A percentile compares a stretch with the other conserved stretches of the same genome.
Conservation (phyloP, 805 yeast genomes). For the Candida nonsorbophila region DNA sequence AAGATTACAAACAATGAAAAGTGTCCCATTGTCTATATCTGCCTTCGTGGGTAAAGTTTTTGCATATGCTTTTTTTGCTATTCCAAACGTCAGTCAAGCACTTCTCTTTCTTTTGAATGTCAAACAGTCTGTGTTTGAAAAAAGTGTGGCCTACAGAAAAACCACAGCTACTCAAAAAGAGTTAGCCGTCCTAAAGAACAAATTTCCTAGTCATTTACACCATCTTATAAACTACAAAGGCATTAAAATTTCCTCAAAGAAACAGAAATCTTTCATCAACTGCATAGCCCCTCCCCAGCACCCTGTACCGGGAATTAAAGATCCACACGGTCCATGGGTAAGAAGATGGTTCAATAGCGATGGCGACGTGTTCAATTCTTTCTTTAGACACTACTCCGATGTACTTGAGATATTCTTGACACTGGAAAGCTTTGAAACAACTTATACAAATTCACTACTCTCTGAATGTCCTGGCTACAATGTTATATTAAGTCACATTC, state of each 20-base stretch:
- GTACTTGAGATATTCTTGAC: slow-evolving; percentile 12
- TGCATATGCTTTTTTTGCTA: slow-evolving; percentile 54
- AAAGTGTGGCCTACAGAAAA: slow-evolving; percentile 1
- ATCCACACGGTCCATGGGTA: slow-evolving; percentile 61
- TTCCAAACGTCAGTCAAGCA: slow-evolving; percentile 54
- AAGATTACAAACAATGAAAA: slow-evolving; percentile 42
- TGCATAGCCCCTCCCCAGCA: slow-evolving; percentile 35
- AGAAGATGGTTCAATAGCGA: slow-evolving; percentile 55
- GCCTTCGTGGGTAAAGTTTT: slow-evolving; percentile 70
- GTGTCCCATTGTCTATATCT: slow-evolving; percentile 48
- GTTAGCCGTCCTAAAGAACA: slow-evolving; percentile 2
- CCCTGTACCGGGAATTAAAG: slow-evolving; percentile 45
- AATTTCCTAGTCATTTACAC: slow-evolving; percentile 25
- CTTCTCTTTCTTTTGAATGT: slow-evolving; percentile 53
- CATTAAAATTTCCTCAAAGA: slow-evolving; percentile 18
- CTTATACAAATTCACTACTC: slow-evolving; percentile 7
- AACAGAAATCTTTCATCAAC: slow-evolving; percentile 24
- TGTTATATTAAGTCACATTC: slow-evolving; percentile 40
- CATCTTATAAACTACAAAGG: slow-evolving; percentile 29
- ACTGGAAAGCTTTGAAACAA: background rate
- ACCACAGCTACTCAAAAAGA: slow-evolving; percentile 1
- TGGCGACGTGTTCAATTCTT: slow-evolving; percentile 55
- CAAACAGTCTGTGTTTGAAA: slow-evolving; percentile 41
- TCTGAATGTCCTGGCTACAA: slow-evolving; percentile 40
- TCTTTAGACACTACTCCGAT: slow-evolving; percentile 51